Evolutionary conservation across 768 basidiomycete genomes (phyloP).

Genomic region (Suillus paluster): DNA sequence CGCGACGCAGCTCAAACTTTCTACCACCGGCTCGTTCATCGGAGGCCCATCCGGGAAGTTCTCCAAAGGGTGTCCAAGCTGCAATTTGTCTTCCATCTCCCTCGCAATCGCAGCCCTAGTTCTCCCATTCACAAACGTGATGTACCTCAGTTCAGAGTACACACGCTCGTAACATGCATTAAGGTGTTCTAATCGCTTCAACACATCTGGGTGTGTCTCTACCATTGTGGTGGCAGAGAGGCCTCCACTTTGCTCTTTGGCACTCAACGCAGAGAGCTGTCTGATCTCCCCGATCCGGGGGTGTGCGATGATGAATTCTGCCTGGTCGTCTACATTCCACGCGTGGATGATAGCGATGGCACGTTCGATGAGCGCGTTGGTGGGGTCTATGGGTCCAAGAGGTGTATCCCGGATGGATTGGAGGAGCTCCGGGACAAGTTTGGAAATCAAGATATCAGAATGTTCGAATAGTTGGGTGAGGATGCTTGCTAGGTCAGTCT

Average conservation of each 20-base stretch:
- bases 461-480: conserved; percentile 65
- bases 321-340: conserved; percentile 57
- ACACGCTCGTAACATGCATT: conserved; percentile 76
- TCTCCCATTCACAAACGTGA: conserved; percentile 92
- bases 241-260: conserved; percentile 73
- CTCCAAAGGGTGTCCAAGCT: conserved; percentile 53
- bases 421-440: conserved; percentile 60
- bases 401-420: conserved; percentile 22
- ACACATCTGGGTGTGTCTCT: conserved; percentile 73
- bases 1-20: conserved; percentile 42
- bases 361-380: conserved; percentile 54
- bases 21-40: conserved; percentile 38
- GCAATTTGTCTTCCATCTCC: conserved; percentile 78
- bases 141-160: conserved; percentile 81
- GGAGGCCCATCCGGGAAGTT: conserved; percentile 32
- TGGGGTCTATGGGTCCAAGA: conserved; percentile 41
- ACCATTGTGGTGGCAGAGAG: conserved; percentile 32
- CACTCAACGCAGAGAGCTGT: conserved; percentile 75
- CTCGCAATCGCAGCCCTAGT: conserved; percentile 69
- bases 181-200: conserved; percentile 72
- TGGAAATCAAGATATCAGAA: conserved; percentile 56
- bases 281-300: conserved; percentile 88
- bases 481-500: conserved; percentile 31
- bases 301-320: conserved; percentile 79
- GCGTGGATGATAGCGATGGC: conserved; percentile 51